Base-by-base conservation (phyloP, 1,284 basidiomycete species). In the Cryptococcus maquisensis region DNA sequence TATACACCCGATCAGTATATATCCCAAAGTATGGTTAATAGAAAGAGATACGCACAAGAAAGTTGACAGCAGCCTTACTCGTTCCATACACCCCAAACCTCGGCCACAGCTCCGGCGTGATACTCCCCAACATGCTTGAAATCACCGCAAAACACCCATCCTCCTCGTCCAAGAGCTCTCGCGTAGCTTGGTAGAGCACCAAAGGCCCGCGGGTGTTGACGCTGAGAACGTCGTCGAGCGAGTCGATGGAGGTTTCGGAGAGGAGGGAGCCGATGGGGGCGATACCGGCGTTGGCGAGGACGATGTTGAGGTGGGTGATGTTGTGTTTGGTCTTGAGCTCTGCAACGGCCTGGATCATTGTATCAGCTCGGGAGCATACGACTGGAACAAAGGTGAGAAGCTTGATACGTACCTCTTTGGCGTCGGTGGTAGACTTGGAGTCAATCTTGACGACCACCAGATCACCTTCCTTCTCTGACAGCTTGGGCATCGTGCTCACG, bases 231-330 rank as follows among this genome's bases (percentile, higher is more conserved):
- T 44, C 21, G 15, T 55, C 50, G 23, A 56, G 50, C 2, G 42
- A 28, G n/a, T 52, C 51, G 23, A 52, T 38, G 9, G 46, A 23
- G 36, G 56, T 20, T 16, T 56, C 56, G 21, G 35, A 42, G 13
- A 49, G 47, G 16, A 46, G 13, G 37, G 54, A 51, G 44, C 41
- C 32, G 35, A 35, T 18, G n/a, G 37, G 21, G 16, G 44, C 39
- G 48, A 61, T 48, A 32, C 52, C 63, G 13, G 63, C 61, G 42
- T 65, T 65, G 32, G 61, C 61, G 32, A 65, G 53, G 24, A 53
- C 57, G 15, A 65, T 51, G 41, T 62, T 58, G 37, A 64, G 28
- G 16, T 49, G 55, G 28, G 43, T 24, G 36, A 60, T 55, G 7
- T 58, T 58, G 8, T 60, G 26, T 40, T 53, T 41, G 21, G 21